Percentiles rank a stretch among this genome's conserved stretches.
phyloP scores from a whole-genome alignment of 306 rosid genomes.

The Ormosia emarginata region DNA sequence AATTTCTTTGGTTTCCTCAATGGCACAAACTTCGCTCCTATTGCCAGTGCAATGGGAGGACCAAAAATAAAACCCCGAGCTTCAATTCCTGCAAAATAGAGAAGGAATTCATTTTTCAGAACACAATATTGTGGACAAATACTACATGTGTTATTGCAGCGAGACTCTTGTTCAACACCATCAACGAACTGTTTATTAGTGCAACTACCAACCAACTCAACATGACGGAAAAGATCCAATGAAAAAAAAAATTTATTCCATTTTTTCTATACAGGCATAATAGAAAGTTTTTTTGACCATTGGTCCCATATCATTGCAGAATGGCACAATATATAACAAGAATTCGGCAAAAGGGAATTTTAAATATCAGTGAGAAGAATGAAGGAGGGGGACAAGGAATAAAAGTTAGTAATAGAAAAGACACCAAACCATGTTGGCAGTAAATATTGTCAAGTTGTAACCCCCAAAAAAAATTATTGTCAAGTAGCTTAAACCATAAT shows the following conservation, averaged over 20 bases:
- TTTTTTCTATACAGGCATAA: not conserved
- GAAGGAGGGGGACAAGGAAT: not conserved
- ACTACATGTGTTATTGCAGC: not conserved
- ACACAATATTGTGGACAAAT: not conserved
- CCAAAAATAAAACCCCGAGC: slow-evolving; percentile 94
- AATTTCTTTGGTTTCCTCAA: slow-evolving; percentile 86
- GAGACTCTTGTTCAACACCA: not conserved
- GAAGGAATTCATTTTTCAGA: not conserved
- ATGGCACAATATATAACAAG: not conserved
- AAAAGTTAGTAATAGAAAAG: not conserved
- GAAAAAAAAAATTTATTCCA: not conserved
- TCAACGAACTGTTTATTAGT: not conserved
- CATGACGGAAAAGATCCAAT: not conserved
- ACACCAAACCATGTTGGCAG: not conserved
- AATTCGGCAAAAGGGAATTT: too few relatives aligned
- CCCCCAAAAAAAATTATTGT: not conserved
- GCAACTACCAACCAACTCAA: not conserved
- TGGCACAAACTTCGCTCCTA: slow-evolving; percentile 92
- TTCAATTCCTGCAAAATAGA: slow-evolving; percentile 59
- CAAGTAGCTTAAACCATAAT: not conserved
- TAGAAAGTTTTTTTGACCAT: not conserved
- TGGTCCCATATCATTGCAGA: too few relatives aligned
- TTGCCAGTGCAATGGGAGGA: slow-evolving; percentile 92
- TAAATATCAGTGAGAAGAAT: too few relatives aligned
- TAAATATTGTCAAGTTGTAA: not conserved